Percentiles rank a stretch among this genome's conserved stretches.
phyloP scores from a whole-genome alignment of 768 basidiomycete genomes.

The Tremella mesenterica region DNA sequence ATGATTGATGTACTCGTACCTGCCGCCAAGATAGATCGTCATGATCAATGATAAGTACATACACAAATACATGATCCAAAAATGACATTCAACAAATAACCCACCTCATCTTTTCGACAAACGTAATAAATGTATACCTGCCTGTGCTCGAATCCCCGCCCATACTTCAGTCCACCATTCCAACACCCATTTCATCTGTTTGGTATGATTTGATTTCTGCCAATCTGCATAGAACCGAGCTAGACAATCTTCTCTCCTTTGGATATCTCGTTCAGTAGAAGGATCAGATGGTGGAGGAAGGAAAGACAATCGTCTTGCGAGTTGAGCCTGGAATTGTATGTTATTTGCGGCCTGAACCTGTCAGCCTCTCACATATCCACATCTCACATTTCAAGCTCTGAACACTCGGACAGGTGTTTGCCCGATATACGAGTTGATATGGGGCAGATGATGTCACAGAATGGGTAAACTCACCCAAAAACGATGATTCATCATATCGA shows the following conservation, averaged over 20 bases:
- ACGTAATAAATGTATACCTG: conserved; percentile 20
- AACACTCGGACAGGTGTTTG: no score
- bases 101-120: conserved; percentile 13
- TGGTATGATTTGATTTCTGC: conserved; percentile 28
- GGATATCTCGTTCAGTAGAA: conserved; percentile 20
- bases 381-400: background rate
- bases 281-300: conserved; percentile 21
- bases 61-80: no score
- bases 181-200: conserved; percentile 29
- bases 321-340: conserved; percentile 25
- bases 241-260: conserved; percentile 20
- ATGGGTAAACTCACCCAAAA: conserved; percentile 31
- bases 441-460: background rate
- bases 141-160: conserved; percentile 29
- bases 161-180: conserved; percentile 39
- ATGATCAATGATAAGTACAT: no score
- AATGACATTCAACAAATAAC: no score
- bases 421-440: no score
- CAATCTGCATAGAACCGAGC: conserved; percentile 38
- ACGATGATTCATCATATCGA: conserved; percentile 36
- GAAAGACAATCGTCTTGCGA: conserved; percentile 25
- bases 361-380: background rate
- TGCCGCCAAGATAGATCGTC: no score
- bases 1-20: no score
- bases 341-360: conserved; percentile 27